These are phyloP conservation scores for Leonotis leonurus DNA, from an alignment of 257 asterid species.

Conservation along the genomic window DNA sequence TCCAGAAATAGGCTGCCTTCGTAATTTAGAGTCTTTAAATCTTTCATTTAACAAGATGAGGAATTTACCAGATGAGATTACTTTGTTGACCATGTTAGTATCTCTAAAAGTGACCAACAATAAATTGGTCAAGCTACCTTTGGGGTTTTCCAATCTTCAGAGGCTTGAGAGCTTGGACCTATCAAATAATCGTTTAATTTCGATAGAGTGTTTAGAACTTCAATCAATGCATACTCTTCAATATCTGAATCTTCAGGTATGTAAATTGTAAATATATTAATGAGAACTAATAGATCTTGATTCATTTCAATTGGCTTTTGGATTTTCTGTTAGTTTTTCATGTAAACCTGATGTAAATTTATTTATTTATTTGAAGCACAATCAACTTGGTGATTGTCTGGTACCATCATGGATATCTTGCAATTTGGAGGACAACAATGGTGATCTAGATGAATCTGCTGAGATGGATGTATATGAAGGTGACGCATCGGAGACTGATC, in stretches of 20 bases:
- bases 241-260: constrained; percentile 69
- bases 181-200: constrained; percentile 69
- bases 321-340: neutral
- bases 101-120: constrained; percentile 73
- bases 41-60: constrained; percentile 90
- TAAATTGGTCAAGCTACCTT: constrained; percentile 68
- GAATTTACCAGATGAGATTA: constrained; percentile 74
- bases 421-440: constrained; percentile 64
- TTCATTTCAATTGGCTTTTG: neutral
- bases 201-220: constrained; percentile 65
- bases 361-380: constrained; percentile 40
- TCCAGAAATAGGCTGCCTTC: constrained; percentile 80
- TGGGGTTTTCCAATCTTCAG: constrained; percentile 49
- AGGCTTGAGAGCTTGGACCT: constrained; percentile 80
- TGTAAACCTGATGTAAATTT: neutral
- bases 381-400: constrained; percentile 49
- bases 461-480: constrained; percentile 93
- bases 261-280: constrained; percentile 14
- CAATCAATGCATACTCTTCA: constrained; percentile 67
- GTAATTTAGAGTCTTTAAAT: constrained; percentile 70
- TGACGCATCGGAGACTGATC: constrained; percentile 29
- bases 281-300: neutral
- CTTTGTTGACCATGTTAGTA: constrained; percentile 47
- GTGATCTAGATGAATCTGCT: constrained; percentile 56
- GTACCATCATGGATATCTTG: constrained; percentile 87